Conservation (phyloP, 306 rosid species). For the Hylodesmum podocarpum region DNA sequence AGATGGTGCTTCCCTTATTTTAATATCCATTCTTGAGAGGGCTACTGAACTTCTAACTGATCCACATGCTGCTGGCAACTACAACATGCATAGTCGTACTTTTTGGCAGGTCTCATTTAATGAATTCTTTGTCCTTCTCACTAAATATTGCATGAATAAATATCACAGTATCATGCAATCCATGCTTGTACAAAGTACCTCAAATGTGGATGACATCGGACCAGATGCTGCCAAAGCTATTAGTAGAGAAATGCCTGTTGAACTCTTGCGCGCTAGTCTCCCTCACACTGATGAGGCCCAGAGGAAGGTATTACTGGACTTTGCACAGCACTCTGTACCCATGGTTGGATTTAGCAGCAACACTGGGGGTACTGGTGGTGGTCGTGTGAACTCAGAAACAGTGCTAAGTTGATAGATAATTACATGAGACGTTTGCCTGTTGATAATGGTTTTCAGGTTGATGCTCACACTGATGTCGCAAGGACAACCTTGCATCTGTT, state of each 20-base stretch:
- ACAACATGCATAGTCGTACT: constrained; percentile 41
- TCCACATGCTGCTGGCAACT: constrained; percentile 47
- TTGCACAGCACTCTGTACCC: constrained; percentile 57
- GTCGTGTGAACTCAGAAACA: constrained; percentile 76
- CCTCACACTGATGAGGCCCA: constrained; percentile 56
- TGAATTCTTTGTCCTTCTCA: constrained; percentile 53
- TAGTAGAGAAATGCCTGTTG: constrained; percentile 55
- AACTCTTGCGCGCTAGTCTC: constrained; percentile 59
- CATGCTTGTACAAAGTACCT: constrained; percentile 33
- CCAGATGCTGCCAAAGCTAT: constrained; percentile 51
- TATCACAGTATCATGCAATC: constrained; percentile 54
- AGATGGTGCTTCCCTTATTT: constrained; percentile 54
- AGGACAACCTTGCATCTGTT: constrained; percentile 29
- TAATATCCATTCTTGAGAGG: constrained; percentile 55
- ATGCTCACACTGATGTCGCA: constrained; percentile 2
- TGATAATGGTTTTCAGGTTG: constrained; percentile 27
- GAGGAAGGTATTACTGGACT: constrained; percentile 46
- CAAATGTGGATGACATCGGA: constrained; percentile 38
- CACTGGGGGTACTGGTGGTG: constrained; percentile 46
- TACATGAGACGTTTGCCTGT: background rate
- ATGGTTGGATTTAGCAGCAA: constrained; percentile 45
- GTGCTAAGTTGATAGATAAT: constrained; percentile 54
- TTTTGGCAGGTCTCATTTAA: constrained; percentile 64
- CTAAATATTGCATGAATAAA: constrained; percentile 56
- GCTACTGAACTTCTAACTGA: constrained; percentile 47